Evolutionary conservation across 1,284 basidiomycete genomes (phyloP).

Genomic region (Apiotrichum mycotoxinovorans): DNA sequence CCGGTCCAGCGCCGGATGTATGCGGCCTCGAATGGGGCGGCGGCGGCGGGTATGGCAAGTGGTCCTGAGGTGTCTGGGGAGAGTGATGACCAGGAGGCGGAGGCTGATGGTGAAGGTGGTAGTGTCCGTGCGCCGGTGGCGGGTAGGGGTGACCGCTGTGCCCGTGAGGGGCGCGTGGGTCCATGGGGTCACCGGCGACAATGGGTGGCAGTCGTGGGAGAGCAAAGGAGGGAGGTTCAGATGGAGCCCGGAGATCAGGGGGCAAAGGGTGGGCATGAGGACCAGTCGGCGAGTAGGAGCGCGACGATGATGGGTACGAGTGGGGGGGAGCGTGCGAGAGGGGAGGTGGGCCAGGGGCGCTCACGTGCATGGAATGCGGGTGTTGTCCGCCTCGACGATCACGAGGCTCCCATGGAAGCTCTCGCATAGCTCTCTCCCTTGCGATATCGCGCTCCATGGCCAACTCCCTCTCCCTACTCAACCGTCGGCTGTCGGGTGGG

Average conservation of each 20-base stretch:
- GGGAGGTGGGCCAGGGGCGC: background rate
- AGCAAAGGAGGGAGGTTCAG: slow-evolving; percentile 3
- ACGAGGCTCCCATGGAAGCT: background rate
- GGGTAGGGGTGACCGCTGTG: slow-evolving; percentile 1
- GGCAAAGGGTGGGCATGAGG: background rate
- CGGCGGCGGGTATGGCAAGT: background rate
- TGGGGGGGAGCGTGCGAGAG: background rate
- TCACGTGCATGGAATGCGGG: background rate
- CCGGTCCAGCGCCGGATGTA: background rate
- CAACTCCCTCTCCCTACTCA: background rate
- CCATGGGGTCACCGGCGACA: slow-evolving; percentile 4
- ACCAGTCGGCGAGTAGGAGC: background rate
- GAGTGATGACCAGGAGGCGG: background rate
- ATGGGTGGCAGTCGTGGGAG: slow-evolving; percentile 15
- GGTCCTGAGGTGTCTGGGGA: background rate
- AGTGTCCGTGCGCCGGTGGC: slow-evolving; percentile 1
- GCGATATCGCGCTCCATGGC: background rate
- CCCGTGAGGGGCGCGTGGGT: slow-evolving; percentile 1
- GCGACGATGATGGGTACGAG: slow-evolving; percentile 2
- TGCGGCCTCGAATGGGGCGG: background rate
- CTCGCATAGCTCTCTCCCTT: background rate
- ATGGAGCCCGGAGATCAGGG: background rate
- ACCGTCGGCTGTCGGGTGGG: background rate
- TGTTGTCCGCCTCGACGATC: background rate
- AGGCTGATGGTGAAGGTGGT: slow-evolving; percentile 2